A percentile compares a stretch with the other conserved stretches of the same genome.
Conservation (phyloP, 2,329 filamentous ascomycete genomes). For the Calonectria hongkongensis region DNA sequence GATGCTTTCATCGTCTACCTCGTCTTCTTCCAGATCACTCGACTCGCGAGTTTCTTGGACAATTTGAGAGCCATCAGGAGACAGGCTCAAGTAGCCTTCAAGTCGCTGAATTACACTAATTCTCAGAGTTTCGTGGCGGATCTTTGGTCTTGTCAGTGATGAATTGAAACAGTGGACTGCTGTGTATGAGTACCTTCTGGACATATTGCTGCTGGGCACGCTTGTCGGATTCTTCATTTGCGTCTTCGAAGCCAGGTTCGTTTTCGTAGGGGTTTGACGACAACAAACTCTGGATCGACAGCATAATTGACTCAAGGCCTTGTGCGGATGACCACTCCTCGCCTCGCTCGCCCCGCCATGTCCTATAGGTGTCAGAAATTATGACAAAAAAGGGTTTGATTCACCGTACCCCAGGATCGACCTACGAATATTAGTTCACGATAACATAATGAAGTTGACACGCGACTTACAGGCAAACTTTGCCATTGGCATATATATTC, state of each 20-base stretch:
- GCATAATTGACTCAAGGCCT: constrained; percentile 92
- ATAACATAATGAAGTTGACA: not conserved
- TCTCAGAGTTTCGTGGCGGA: constrained; percentile 91
- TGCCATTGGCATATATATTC: constrained; percentile 94
- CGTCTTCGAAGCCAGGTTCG: constrained; percentile 92
- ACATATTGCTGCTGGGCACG: constrained; percentile 84
- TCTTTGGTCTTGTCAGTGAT: constrained; percentile 70
- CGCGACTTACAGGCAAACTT: constrained; percentile 88
- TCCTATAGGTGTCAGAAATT: constrained; percentile 72
- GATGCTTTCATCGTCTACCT: constrained; percentile 72
- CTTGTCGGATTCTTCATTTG: constrained; percentile 80
- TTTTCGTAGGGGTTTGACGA: constrained; percentile 96
- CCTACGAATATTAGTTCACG: constrained; percentile 65
- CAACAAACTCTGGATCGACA: constrained; percentile 98
- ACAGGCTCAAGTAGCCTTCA: constrained; percentile 84
- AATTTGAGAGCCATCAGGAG: constrained; percentile 66
- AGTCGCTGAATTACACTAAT: constrained; percentile 90
- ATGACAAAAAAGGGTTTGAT: too few relatives aligned
- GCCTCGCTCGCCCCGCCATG: constrained; percentile 92
- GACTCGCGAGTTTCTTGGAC: constrained; percentile 54
- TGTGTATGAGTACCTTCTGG: constrained; percentile 77
- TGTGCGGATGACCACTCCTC: constrained; percentile 98
- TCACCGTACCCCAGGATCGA: constrained; percentile 86
- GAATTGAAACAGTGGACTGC: not conserved
- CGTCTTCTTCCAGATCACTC: constrained; percentile 66